Conservation (phyloP, 2,329 filamentous ascomycete genomes). For the Sphaceloma murrayae region DNA sequence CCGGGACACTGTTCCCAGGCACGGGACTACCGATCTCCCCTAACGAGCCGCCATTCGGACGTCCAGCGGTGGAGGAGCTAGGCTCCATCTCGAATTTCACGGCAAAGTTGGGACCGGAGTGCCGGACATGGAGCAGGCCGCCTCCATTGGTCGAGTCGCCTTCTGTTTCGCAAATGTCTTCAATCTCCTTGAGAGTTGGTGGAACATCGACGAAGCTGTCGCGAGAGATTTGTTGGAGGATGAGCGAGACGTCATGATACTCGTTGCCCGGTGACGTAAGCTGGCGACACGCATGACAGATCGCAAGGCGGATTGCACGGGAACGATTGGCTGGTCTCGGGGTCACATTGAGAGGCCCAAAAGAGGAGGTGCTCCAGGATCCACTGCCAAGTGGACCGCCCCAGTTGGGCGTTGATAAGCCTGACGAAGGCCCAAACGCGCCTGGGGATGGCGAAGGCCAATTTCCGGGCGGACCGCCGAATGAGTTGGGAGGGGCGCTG, state of each 20-base stretch:
- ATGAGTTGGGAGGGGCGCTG: slow-evolving; percentile 32
- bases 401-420: slow-evolving; percentile 23
- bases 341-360: slow-evolving; percentile 29
- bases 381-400: slow-evolving; percentile 9
- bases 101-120: slow-evolving; percentile 31
- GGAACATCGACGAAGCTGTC: slow-evolving; percentile 43
- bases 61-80: slow-evolving; percentile 25
- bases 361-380: slow-evolving; percentile 15
- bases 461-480: slow-evolving; percentile 30
- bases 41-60: slow-evolving; percentile 26
- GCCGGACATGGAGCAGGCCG: slow-evolving; percentile 67
- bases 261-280: slow-evolving; percentile 41
- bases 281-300: slow-evolving; percentile 68
- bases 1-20: slow-evolving; percentile 33
- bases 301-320: slow-evolving; percentile 59
- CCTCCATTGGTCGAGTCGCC: slow-evolving; percentile 80
- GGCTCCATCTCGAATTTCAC: slow-evolving; percentile 36
- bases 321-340: slow-evolving; percentile 45
- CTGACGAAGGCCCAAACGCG: slow-evolving; percentile 40
- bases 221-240: slow-evolving; percentile 56
- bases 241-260: slow-evolving; percentile 60
- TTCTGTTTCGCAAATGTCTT: slow-evolving; percentile 82
- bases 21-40: slow-evolving; percentile 42
- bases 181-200: slow-evolving; percentile 57
- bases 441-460: slow-evolving; percentile 33